phyloP scores from a whole-genome alignment of 768 basidiomycete species.

The Leccinum broughii region DNA sequence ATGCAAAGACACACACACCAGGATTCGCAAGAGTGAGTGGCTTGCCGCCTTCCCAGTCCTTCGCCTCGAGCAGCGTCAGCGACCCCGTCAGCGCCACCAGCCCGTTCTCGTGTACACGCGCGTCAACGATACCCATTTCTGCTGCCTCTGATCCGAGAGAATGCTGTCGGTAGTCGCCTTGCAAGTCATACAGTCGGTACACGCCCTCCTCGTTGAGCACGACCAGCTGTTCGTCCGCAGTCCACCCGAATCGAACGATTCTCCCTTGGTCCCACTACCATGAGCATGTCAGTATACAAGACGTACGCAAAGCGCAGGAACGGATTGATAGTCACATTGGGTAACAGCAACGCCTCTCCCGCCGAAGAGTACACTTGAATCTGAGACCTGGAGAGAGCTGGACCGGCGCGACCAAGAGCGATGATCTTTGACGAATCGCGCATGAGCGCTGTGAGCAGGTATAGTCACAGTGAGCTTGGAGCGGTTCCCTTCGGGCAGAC shows the following conservation, averaged over 20 bases:
- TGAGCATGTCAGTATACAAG: conserved; percentile 14
- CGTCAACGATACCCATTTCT: conserved; percentile 83
- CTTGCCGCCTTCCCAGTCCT: conserved; percentile 82
- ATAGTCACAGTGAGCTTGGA: conserved; percentile 1
- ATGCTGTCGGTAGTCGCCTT: conserved; percentile 82
- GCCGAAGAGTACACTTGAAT: conserved; percentile 87
- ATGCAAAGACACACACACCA: conserved; percentile 51
- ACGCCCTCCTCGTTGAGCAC: conserved; percentile 90
- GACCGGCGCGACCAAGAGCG: conserved; percentile 58
- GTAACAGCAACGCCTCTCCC: conserved; percentile 65
- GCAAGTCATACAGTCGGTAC: conserved; percentile 87
- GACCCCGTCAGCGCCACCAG: conserved; percentile 82
- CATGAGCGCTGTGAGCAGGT: conserved; percentile 66
- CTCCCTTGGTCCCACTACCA: conserved; percentile 87
- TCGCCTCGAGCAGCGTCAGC: conserved; percentile 78
- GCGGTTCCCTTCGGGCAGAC: not conserved
- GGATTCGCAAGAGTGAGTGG: conserved; percentile 72
- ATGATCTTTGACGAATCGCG: conserved; percentile 81
- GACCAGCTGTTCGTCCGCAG: conserved; percentile 74
- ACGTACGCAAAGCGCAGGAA: not conserved
- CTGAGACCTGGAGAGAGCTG: conserved; percentile 70
- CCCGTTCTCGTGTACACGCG: conserved; percentile 82
- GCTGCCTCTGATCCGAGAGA: conserved; percentile 81
- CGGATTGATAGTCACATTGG: conserved; percentile 62
- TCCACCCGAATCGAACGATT: conserved; percentile 84